Evolutionary conservation across 1,139 yeast genomes (phyloP).

Genomic region (Hanseniaspora gamundiae): DNA sequence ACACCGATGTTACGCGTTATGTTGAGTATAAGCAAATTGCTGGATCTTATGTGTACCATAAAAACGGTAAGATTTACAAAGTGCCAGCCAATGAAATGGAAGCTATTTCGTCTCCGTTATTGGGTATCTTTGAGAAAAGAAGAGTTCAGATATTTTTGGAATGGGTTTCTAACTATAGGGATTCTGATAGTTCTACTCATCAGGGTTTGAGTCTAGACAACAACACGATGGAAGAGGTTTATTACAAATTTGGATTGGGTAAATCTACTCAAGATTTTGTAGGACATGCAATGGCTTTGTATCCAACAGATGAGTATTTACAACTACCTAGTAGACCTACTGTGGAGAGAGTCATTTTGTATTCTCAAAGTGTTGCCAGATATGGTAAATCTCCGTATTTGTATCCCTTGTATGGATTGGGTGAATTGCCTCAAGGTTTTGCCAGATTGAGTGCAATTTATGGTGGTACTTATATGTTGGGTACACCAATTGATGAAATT

Average conservation of each 20-base stretch:
- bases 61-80: conserved; percentile 83
- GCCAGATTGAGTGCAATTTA: conserved; percentile 94
- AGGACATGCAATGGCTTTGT: conserved; percentile 98
- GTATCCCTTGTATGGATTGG: conserved; percentile 92
- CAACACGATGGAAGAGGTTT: conserved; percentile 87
- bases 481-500: conserved; percentile 87
- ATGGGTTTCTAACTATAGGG: conserved; percentile 73
- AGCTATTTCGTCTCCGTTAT: conserved; percentile 81
- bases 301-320: conserved; percentile 86
- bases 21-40: conserved; percentile 92
- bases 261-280: conserved; percentile 90
- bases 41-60: conserved; percentile 80
- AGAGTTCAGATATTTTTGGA: conserved; percentile 88
- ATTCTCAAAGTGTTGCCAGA: conserved; percentile 83
- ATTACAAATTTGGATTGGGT: conserved; percentile 81
- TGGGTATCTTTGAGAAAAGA: conserved; percentile 95
- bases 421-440: conserved; percentile 97
- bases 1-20: conserved; percentile 90
- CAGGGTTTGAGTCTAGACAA: conserved; percentile 77
- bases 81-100: conserved; percentile 89
- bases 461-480: conserved; percentile 98
- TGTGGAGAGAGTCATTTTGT: conserved; percentile 71
- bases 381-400: conserved; percentile 95
- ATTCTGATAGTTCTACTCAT: conserved; percentile 68
- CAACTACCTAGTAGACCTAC: conserved; percentile 88